Conservation (phyloP, 2,329 filamentous ascomycete species). For the Beauveria caledonica region DNA sequence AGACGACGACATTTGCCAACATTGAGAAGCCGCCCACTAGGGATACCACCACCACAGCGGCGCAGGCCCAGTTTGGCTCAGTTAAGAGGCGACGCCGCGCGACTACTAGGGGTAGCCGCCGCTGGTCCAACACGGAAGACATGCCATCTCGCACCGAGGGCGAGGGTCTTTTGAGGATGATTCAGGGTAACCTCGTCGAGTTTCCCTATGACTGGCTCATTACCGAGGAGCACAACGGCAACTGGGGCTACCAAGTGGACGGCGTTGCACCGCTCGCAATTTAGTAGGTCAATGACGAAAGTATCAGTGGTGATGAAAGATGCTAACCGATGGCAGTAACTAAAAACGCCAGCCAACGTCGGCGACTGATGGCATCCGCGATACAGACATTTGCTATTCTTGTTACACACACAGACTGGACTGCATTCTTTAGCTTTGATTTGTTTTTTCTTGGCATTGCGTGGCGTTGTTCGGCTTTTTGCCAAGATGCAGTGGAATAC, state of each 20-base stretch:
- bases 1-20: conserved; percentile 49
- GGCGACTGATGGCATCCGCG: not conserved
- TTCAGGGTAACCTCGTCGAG: conserved; percentile 81
- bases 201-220: conserved; percentile 96
- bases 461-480: conserved; percentile 1
- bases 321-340: not conserved
- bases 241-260: conserved; percentile 96
- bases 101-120: conserved; percentile 60
- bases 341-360: not conserved
- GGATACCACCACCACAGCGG: conserved; percentile 20
- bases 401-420: not conserved
- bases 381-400: not conserved
- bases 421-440: not conserved
- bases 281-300: conserved; percentile 58
- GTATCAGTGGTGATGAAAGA: not conserved
- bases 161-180: conserved; percentile 69
- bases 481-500: not conserved
- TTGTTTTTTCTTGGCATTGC: conserved; percentile 4
- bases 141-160: conserved; percentile 67
- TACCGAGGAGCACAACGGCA: conserved; percentile 83
- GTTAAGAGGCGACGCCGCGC: conserved; percentile 57
- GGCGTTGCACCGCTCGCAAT: conserved; percentile 94
- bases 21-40: conserved; percentile 39
- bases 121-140: conserved; percentile 62
- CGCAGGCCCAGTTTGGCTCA: conserved; percentile 35